Base-by-base conservation (phyloP, 2,329 filamentous ascomycete species). In the Alternaria brassicicola region DNA sequence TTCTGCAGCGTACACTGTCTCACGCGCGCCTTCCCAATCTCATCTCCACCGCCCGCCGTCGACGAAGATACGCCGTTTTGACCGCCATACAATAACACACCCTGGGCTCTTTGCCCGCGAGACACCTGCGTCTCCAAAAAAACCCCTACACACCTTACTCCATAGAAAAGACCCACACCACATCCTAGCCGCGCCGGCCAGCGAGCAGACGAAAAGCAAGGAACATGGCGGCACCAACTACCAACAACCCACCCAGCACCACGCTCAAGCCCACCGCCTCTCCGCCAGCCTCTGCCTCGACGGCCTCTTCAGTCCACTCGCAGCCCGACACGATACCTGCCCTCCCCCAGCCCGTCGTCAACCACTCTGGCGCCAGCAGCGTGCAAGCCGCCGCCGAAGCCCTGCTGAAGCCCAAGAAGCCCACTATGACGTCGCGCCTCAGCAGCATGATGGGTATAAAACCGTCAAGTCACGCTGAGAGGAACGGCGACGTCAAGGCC, bases 391-490 rank as follows among this genome's bases (percentile, higher is more conserved):
- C 73, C 61, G 73, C 71, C 52, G 73, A 77, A 64, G 71, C 71
- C 13, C 57, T 66, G 36, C 61, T 73, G 38, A 76, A 72, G 62
- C 69, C 72, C 33, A 76, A 72, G 59, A 79, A 79, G 64, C 77
- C 77, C 26, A 79, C 76, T 52, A 79, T 79, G 77, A 72, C 76
- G 55, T 78, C 77, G 67, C 76, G 77, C 59, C 73, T 79, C 55
- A 78, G 75, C 58, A 76, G 76, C 67, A 78, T 79, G 67, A 75
- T 79, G 57, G 75, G 67, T 54, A 70, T 72, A 38, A 74, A 76
- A 33, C 61, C 69, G 3, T 63, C 72, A 6, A 63, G 63, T 17
- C 48, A 67, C 48, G 36, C 47, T 7, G 73, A 77, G 47, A 68
- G 63, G 49, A 72, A 70, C 54, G 63, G 68, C 49, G 74, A 76